Evolutionary conservation across 345 rosid species (phyloP).

Genomic region (Bruguiera sexangula): DNA sequence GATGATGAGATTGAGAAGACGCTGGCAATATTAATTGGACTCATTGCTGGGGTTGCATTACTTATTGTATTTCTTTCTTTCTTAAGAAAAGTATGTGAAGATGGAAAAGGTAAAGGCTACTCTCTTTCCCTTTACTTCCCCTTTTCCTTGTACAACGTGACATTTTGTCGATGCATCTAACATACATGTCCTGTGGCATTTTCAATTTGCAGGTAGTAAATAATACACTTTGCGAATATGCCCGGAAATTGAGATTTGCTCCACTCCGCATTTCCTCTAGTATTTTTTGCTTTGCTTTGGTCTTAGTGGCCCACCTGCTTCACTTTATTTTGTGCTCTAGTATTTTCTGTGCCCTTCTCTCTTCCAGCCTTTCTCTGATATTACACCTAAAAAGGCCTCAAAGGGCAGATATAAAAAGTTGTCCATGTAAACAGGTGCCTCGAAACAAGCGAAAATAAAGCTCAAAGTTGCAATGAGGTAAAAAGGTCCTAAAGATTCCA

Average conservation of each 20-base stretch:
- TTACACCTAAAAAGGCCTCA: not conserved
- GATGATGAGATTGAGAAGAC: slow-evolving; percentile 90
- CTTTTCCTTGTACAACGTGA: not conserved
- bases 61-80: slow-evolving; percentile 69
- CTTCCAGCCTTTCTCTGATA: slow-evolving; percentile 6
- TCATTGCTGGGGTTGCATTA: slow-evolving; percentile 78
- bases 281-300: slow-evolving; percentile 10
- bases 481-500: slow-evolving; percentile 24
- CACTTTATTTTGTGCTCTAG: slow-evolving; percentile 12
- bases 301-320: slow-evolving; percentile 8
- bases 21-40: slow-evolving; percentile 77
- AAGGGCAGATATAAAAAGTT: slow-evolving; percentile 21
- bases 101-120: slow-evolving; percentile 49
- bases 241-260: not conserved
- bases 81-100: slow-evolving; percentile 53
- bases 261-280: slow-evolving; percentile 1
- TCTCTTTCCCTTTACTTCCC: not conserved
- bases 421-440: slow-evolving; percentile 22
- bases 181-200: not conserved
- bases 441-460: slow-evolving; percentile 26
- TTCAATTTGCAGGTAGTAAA: slow-evolving; percentile 36
- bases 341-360: not conserved
- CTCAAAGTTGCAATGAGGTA: slow-evolving; percentile 22
- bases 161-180: not conserved
- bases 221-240: slow-evolving; percentile 18